Evolutionary conservation across 2,329 filamentous ascomycete genomes (phyloP).

Genomic region (Venturia carpophila): DNA sequence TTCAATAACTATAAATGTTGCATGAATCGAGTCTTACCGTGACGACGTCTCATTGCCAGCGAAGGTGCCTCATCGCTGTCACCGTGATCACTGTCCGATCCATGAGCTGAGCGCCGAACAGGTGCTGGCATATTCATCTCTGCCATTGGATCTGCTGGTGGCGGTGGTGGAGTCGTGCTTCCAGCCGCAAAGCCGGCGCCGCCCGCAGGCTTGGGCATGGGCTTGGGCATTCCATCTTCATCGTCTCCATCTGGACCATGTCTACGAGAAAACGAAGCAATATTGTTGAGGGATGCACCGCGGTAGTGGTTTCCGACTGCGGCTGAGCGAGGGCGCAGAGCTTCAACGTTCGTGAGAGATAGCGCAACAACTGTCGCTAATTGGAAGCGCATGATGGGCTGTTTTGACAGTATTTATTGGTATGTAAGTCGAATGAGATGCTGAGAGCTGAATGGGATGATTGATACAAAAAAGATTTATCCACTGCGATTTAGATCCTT

Average conservation of each 20-base stretch:
- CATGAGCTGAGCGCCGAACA: background rate
- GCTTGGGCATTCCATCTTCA: constrained; percentile 1
- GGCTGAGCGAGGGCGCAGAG: background rate
- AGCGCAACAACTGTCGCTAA: constrained; percentile 7
- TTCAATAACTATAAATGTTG: too few relatives aligned
- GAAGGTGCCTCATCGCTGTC: background rate
- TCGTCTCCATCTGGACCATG: constrained; percentile 9
- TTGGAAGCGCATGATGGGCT: constrained; percentile 1
- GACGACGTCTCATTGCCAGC: background rate
- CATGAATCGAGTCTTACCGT: background rate
- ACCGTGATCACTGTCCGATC: background rate
- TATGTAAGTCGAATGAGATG: background rate
- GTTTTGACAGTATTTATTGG: background rate
- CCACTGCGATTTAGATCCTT: background rate
- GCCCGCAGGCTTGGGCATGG: background rate
- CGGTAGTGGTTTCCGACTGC: background rate
- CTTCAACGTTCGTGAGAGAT: background rate
- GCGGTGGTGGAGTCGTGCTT: background rate
- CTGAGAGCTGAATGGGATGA: background rate
- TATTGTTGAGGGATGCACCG: background rate
- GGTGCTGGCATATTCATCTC: background rate
- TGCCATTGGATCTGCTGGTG: background rate
- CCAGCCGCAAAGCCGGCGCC: background rate
- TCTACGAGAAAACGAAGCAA: constrained; percentile 3
- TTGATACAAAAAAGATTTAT: background rate